Evolutionary conservation across 306 rosid genomes (phyloP), one percentile per base, ranked within the genome.

Genomic region (Medicago truncatula): DNA sequence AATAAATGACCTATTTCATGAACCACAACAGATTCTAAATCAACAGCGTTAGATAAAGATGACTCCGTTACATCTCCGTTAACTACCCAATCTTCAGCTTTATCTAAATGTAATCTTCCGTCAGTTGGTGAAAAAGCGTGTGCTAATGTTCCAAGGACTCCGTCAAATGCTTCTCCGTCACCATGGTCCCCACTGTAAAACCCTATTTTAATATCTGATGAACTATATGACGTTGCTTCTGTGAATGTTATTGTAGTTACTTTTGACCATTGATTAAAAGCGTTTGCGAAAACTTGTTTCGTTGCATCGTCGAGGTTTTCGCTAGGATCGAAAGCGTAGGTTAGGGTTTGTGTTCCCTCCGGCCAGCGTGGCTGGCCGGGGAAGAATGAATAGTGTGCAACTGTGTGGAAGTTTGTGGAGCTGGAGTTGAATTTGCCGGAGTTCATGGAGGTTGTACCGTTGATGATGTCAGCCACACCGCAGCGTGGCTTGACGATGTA

Each of bases 1-100:
- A 95, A 74, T 63, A 95, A 13, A 56, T 95, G 98, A 0, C 98
- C 98, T 0, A 95, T 92, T 83, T 95, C 98, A 67, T 95, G 98
- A 7, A 95, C 97, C 15, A 96, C 97, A 17, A 92, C 97, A 0
- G 97, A 92, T 41, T 95, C 98, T 7, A 95, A 46, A 36, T 92
- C 97, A 57, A 91, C 74, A 23, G 98, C 93, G 3, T 89, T 68
- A 18, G 82, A 8, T 7, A 76, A 5, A 5, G 87, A 2, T 5
- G 92, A 75, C 47, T 67, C 11, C 47, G 83, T 76, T 13, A 88
- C 70, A 68, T 94, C 98, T 0, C 96, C 93, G 46, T 76, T 3
- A 1, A 83, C 79, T 25, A 94, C 93, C 98, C 98, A 94, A 25
- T 76, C 85, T 82, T 94, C 98, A 1, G 46, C 87, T 0, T 13